Percentiles rank a stretch among this genome's conserved stretches.
phyloP scores from a whole-genome alignment of 2,329 filamentous ascomycete genomes.

The Aspergillus jensenii region DNA sequence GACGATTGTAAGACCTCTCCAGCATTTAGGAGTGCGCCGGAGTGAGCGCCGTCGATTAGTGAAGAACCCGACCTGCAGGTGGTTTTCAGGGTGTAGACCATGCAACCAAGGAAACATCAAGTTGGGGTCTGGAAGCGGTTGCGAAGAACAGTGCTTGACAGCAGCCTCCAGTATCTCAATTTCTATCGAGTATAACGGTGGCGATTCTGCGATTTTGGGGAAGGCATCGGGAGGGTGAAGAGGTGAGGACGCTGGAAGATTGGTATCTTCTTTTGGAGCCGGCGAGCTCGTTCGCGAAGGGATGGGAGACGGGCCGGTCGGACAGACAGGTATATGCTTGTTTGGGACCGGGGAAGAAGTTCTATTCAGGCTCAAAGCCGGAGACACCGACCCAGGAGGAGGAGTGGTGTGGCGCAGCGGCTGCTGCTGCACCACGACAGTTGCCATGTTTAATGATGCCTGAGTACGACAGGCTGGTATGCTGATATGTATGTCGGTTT shows the following conservation, averaged over 20 bases:
- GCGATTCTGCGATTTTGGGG: slow-evolving; percentile 55
- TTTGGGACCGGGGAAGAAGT: slow-evolving; percentile 71
- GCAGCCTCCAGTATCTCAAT: slow-evolving; percentile 68
- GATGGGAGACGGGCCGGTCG: slow-evolving; percentile 68
- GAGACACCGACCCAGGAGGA: slow-evolving; percentile 44
- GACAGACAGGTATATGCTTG: slow-evolving; percentile 86
- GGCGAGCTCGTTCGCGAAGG: slow-evolving; percentile 68
- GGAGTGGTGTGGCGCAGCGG: slow-evolving; percentile 49
- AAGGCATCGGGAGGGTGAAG: slow-evolving; percentile 72
- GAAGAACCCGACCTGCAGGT: slow-evolving; percentile 88
- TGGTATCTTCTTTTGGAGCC: slow-evolving; percentile 55
- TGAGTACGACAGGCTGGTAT: background rate
- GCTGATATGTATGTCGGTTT: slow-evolving; percentile 1
- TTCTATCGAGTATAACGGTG: slow-evolving; percentile 70
- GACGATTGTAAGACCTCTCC: slow-evolving; percentile 79
- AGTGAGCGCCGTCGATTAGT: slow-evolving; percentile 70
- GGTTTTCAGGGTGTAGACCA: slow-evolving; percentile 84
- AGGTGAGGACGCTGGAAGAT: slow-evolving; percentile 63
- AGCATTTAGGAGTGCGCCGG: slow-evolving; percentile 69
- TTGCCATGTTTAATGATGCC: slow-evolving; percentile 39
- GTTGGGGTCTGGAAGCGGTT: slow-evolving; percentile 80
- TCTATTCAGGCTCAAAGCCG: slow-evolving; percentile 59
- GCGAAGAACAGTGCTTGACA: slow-evolving; percentile 71
- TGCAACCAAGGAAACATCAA: slow-evolving; percentile 95
- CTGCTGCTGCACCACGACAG: slow-evolving; percentile 49